Evolutionary conservation across 306 rosid species (phyloP).

Genomic region (Lagenaria siceraria): DNA sequence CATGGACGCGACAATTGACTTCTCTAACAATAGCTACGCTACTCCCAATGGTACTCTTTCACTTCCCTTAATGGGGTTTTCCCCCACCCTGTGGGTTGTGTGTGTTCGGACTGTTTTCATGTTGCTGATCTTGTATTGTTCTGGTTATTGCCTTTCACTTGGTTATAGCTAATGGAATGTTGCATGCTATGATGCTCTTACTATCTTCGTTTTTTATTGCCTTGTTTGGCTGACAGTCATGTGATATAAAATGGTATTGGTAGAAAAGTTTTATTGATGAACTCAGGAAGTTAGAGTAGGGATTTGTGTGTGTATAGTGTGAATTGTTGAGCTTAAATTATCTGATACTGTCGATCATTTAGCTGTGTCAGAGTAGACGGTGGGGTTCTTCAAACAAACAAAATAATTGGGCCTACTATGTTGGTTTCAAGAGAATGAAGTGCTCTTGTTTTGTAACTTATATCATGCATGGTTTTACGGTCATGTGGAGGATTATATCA

Average conservation of each 20-base stretch:
- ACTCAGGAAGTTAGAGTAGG: background rate
- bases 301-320: background rate
- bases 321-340: background rate
- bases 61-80: background rate
- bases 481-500: background rate
- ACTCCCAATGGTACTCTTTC: slow-evolving; percentile 9
- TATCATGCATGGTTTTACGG: background rate
- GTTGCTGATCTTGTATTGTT: background rate
- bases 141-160: background rate
- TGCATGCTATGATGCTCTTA: background rate
- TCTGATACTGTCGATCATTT: background rate
- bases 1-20: slow-evolving; percentile 30
- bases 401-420: background rate
- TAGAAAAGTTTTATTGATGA: background rate
- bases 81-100: background rate
- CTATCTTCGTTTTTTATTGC: background rate
- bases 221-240: background rate
- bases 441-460: background rate
- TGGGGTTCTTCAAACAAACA: background rate
- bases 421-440: background rate
- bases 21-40: slow-evolving; percentile 10
- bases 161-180: background rate
- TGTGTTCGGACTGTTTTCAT: no score
- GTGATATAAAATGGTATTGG: background rate
- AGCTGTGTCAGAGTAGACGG: background rate